Evolutionary conservation across 495 filamentous ascomycete species (phyloP), one percentile per base, ranked within the genome.

Genomic region (Hyaloscypha variabilis): DNA sequence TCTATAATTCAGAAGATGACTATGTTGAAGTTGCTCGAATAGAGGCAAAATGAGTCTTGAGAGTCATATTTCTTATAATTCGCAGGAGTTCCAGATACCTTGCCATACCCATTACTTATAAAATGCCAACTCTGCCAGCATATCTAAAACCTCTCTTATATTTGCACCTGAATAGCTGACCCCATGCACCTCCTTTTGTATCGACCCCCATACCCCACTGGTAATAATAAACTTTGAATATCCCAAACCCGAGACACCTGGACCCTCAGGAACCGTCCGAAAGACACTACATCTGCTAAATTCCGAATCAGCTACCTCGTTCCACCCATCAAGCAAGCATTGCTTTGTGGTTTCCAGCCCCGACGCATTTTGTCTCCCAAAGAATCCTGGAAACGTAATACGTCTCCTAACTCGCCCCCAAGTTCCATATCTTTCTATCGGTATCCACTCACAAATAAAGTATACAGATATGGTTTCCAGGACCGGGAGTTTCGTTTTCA

Each of bases 381-480:
- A 21, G 13, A 59, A 42, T 59, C 29, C 34, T 36, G 31, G 19
- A 42, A 59, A 59, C 6, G 31, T 29, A 36, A 36, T 29, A 19
- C 13, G 8, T 42, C n/a, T 19, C 17, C 49, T 52, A 19, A 6
- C 5, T 52, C 5, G 49, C n/a, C 17, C 17, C 28, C 24, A 17
- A 36, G 24, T 34, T 21, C 57, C 57, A 36, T 59, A 8, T 59
- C 57, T 42, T 42, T 59, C 57, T 42, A 36, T 29, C 28, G 3
- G 39, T 36, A 36, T 39, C 28, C 57, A 59, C 29, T 59, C 57
- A 42, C 3, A 42, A 29, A 59, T 26, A 5, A 6, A 3, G 39
- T 8, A 36, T 59, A 59, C 28, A 8, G 57, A 59, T 59, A 59
- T 42, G 26, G 57, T 59, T 36, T 59, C 57, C 31, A 59, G 34